Evolutionary conservation across 2,329 filamentous ascomycete species (phyloP), one percentile per base, ranked within the genome.

Genomic region (Microascus cirrosus): DNA sequence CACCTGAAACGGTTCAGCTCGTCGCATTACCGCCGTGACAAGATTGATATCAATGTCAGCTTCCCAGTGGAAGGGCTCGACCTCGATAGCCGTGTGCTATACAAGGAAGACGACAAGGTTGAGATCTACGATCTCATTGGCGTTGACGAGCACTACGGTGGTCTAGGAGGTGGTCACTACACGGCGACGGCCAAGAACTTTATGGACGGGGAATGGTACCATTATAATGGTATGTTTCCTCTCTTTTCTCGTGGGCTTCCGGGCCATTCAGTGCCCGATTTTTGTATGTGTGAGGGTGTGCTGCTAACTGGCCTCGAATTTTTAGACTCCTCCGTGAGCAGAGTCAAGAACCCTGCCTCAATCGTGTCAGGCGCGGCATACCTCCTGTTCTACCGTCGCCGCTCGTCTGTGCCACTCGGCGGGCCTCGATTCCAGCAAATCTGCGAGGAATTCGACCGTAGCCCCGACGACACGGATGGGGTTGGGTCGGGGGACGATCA

Each of bases 1-100:
- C 94, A 99, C 68, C 79, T 99, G 55, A 99, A 99, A 77, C 85
- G 94, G 7, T 99, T 99, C 70, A 95, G 90, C 68, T 91, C 88
- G 25, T 87, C 85, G 63, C 85, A 89, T 18, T 86, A 80, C 61
- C 86, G 92, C 63, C 80, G 92, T 58, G 91, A 96, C 71, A 99
- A 99, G 77, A 79, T 99, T 53, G 92, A 97, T 65, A 85, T 92
- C 8, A 74, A 89, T 11, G 91, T 99, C 24, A 90, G 96, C 65
- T 99, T 96, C 68, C 94, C 94, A 0, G 82, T 95, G 8, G 87
- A 94, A 66, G 87, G 88, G 2, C 78, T 99, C 5, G 90, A 99
- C 68, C 79, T 99, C 61, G 88, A 83, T 2, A 80, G 82, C 32
- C 83, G 91, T 57, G 89, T 97, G 10, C 84, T 93, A 15, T 80